Percentiles rank a stretch among this genome's conserved stretches.
These are phyloP conservation scores for Raffaelea ambrosiae DNA, from an alignment of 2,329 filamentous ascomycete genomes.

Conservation along the genomic window DNA sequence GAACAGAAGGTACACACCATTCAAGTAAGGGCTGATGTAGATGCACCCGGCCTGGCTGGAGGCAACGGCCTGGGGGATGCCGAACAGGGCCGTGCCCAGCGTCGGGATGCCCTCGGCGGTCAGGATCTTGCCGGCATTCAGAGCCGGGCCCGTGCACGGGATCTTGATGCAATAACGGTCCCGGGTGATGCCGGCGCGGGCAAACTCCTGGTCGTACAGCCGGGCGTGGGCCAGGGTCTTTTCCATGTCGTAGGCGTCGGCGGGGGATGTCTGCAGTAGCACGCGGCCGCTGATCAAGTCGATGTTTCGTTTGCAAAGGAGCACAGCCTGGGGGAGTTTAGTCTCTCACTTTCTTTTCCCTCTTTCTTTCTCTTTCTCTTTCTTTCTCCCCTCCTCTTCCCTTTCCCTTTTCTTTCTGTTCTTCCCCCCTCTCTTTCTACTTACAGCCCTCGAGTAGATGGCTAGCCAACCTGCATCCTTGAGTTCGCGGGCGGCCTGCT, in stretches of 20 bases:
- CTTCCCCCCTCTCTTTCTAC: too few relatives aligned
- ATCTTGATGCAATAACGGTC: slow-evolving; percentile 44
- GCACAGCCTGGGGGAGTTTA: slow-evolving; percentile 32
- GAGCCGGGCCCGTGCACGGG: slow-evolving; percentile 35
- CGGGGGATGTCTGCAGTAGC: slow-evolving; percentile 37
- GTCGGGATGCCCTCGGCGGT: slow-evolving; percentile 35
- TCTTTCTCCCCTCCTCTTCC: too few relatives aligned
- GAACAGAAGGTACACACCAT: slow-evolving; percentile 29
- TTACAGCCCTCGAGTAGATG: slow-evolving; percentile 27
- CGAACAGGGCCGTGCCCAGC: slow-evolving; percentile 35
- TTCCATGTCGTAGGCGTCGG: slow-evolving; percentile 34
- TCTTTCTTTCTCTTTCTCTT: too few relatives aligned
- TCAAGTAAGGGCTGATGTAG: slow-evolving; percentile 42
- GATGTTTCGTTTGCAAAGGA: slow-evolving; percentile 38
- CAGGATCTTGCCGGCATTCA: slow-evolving; percentile 34
- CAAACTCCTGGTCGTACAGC: slow-evolving; percentile 37
- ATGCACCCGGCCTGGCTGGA: slow-evolving; percentile 37
- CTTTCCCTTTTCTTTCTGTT: too few relatives aligned
- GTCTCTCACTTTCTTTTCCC: too few relatives aligned
- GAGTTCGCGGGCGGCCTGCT: slow-evolving; percentile 31
- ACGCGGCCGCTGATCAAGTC: slow-evolving; percentile 36
- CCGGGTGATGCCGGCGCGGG: slow-evolving; percentile 32
- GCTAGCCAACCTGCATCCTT: slow-evolving; percentile 36
- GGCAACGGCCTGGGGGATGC: slow-evolving; percentile 38
- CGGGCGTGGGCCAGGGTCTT: slow-evolving; percentile 36